Percentiles rank a stretch among this genome's conserved stretches.
These are phyloP conservation scores for Rhynchosporium agropyri DNA, from an alignment of 2,329 filamentous ascomycete genomes.

Conservation along the genomic window DNA sequence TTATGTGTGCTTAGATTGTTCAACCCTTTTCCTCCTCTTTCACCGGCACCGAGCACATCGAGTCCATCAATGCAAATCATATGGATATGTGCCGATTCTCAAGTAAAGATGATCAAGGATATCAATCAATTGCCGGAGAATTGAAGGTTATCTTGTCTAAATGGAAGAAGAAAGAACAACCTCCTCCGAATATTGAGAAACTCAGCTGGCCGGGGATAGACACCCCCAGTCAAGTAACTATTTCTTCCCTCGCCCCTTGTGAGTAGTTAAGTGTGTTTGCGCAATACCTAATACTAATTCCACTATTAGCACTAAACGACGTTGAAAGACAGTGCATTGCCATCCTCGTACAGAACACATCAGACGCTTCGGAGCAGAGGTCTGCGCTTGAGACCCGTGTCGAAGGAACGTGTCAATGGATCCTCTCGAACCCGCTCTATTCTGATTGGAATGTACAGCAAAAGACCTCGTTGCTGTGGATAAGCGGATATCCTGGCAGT, in stretches of 20 bases:
- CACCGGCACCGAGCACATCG: conserved; percentile 27
- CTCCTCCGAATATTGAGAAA: background rate
- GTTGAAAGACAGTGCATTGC: conserved; percentile 42
- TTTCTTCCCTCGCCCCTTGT: conserved; percentile 26
- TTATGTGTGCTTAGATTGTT: conserved; percentile 35
- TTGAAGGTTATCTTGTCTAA: conserved; percentile 32
- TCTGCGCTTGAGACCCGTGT: conserved; percentile 39
- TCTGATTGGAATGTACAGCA: conserved; percentile 40
- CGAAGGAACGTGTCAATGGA: conserved; percentile 45
- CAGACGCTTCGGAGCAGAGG: conserved; percentile 41
- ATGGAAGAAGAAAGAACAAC: conserved; percentile 13
- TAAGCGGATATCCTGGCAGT: conserved; percentile 45
- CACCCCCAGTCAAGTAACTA: conserved; percentile 17
- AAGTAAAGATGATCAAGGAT: conserved; percentile 32
- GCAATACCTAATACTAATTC: conserved; percentile 16
- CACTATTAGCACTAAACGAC: conserved; percentile 41
- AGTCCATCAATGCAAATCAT: conserved; percentile 37
- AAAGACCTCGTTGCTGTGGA: conserved; percentile 43
- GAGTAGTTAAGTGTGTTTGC: conserved; percentile 21
- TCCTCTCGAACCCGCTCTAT: conserved; percentile 41
- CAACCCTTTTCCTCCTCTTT: conserved; percentile 36
- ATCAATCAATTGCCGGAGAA: conserved; percentile 30
- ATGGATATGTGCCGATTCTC: conserved; percentile 38
- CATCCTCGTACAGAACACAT: conserved; percentile 39
- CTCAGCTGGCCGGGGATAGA: background rate